phyloP scores from a whole-genome alignment of 1,284 basidiomycete genomes.

The Sporisorium scitamineum region DNA sequence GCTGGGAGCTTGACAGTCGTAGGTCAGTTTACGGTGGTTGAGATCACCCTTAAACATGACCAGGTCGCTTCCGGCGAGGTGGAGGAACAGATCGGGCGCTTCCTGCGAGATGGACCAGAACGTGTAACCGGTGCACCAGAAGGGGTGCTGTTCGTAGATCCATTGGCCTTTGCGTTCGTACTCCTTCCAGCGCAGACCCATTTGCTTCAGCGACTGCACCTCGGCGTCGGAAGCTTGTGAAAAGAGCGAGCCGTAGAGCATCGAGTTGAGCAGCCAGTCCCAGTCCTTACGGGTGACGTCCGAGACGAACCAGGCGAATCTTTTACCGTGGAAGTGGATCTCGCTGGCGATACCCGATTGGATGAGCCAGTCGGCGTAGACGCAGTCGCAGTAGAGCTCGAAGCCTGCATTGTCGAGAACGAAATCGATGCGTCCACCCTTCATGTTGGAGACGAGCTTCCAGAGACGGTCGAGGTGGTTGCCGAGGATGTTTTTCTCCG shows the following conservation, averaged over 20 bases:
- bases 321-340: conserved; percentile 88
- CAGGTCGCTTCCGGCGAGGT: conserved; percentile 88
- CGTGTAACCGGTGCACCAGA: conserved; percentile 69
- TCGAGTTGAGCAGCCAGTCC: conserved; percentile 79
- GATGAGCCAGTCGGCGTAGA: conserved; percentile 88
- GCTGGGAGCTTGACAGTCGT: conserved; percentile 77
- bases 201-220: conserved; percentile 81
- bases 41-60: conserved; percentile 96
- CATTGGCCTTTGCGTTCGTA: conserved; percentile 94
- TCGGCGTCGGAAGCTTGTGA: conserved; percentile 86
- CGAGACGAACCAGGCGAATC: conserved; percentile 72
- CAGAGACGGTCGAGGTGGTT: conserved; percentile 85
- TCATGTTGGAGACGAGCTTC: conserved; percentile 78
- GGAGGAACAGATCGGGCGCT: conserved; percentile 84
- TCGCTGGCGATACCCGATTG: conserved; percentile 88
- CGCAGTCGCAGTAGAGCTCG: conserved; percentile 95
- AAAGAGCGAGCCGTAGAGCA: conserved; percentile 71
- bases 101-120: conserved; percentile 86
- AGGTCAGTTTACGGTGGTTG: conserved; percentile 84
- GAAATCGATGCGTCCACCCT: conserved; percentile 70
- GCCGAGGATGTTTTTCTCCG: conserved; percentile 93
- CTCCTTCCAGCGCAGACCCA: conserved; percentile 89
- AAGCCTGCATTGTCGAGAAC: conserved; percentile 87
- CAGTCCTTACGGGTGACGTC: conserved; percentile 97
- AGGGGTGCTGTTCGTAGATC: conserved; percentile 93